Evolutionary conservation across 352 stramenopile genomes (phyloP), one percentile per base, ranked within the genome.

Genomic region (Phytophthora sansomeana): DNA sequence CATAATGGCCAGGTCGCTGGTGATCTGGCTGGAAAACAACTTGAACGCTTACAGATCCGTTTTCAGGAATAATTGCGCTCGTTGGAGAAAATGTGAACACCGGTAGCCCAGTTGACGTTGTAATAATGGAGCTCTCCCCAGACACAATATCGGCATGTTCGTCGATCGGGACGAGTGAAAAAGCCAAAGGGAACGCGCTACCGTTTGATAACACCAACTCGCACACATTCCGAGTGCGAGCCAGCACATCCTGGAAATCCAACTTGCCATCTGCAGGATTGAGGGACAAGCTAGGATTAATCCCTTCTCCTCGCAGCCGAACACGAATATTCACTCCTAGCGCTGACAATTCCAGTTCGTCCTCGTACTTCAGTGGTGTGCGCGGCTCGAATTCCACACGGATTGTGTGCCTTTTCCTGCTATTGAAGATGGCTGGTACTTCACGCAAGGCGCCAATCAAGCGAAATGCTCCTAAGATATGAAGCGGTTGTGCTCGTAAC

Each of bases 381-480:
- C 50, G 52, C 10, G 91, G 91, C 6, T 72, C 63, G 47, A 96
- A 97, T 70, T 94, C 87, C 29, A 97, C 58, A 19, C 74, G 70
- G 52, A 86, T 30, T 6, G 55, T 17, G 17, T 67, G 69, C 16
- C 58, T 61, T 3, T 72, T 82, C 1, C 64, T 75, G 9, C 56
- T 54, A 7, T 36, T 39, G 14, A 54, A 35, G 17, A 10, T 26
- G 0, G 41, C 32, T 6, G 47, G n/a, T 19, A 97, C 61, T 7
- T 63, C 33, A 2, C 87, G 77, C 32, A 92, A 69, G 4, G 85
- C 33, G 32, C 93, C 93, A 38, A 97, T 77, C 24, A 97, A 36
- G 8, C 78, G 81, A 49, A 97, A 98, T 7, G 89, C 86, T 0
- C 92, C 92, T 5, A 96, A 66, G 2, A 82, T 77, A 26, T 97